phyloP scores from a whole-genome alignment of 2,329 filamentous ascomycete species.

The Colletotrichum tamarilloi region DNA sequence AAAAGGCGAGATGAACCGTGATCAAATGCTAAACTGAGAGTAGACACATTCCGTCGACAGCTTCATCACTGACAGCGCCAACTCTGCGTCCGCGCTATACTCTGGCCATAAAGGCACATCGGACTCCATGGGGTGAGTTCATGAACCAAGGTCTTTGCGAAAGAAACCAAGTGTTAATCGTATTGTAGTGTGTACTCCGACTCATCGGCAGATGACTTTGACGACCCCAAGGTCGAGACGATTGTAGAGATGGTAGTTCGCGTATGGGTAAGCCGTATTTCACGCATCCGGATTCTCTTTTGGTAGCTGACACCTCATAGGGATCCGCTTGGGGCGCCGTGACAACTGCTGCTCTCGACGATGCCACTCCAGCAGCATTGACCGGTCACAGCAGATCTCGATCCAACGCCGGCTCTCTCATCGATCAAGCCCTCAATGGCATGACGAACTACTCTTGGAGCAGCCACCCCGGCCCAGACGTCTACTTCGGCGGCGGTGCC shows the following conservation, averaged over 20 bases:
- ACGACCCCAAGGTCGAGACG: slow-evolving; percentile 88
- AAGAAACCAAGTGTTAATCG: background rate
- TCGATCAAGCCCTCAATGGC: slow-evolving; percentile 81
- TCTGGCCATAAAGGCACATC: slow-evolving; percentile 86
- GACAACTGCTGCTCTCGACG: slow-evolving; percentile 81
- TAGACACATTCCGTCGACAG: slow-evolving; percentile 83
- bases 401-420: slow-evolving; percentile 74
- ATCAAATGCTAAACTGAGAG: background rate
- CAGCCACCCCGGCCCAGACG: slow-evolving; percentile 78
- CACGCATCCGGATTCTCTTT: fast-evolving
- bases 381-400: slow-evolving; percentile 79
- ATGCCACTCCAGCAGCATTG: slow-evolving; percentile 84
- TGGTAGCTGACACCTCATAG: slow-evolving; percentile 37
- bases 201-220: slow-evolving; percentile 77
- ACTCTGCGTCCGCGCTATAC: slow-evolving; percentile 85
- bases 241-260: slow-evolving; percentile 84
- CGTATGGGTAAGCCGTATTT: slow-evolving; percentile 65
- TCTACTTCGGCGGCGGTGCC: slow-evolving; percentile 84
- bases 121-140: slow-evolving; percentile 75
- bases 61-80: slow-evolving; percentile 89
- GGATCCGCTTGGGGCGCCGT: slow-evolving; percentile 73
- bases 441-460: slow-evolving; percentile 86
- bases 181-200: slow-evolving; percentile 74
- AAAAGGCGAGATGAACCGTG: background rate
- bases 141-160: background rate